Conservation (phyloP, 176 grass and related monocot species). For the Hsuehochloa calcarea region DNA sequence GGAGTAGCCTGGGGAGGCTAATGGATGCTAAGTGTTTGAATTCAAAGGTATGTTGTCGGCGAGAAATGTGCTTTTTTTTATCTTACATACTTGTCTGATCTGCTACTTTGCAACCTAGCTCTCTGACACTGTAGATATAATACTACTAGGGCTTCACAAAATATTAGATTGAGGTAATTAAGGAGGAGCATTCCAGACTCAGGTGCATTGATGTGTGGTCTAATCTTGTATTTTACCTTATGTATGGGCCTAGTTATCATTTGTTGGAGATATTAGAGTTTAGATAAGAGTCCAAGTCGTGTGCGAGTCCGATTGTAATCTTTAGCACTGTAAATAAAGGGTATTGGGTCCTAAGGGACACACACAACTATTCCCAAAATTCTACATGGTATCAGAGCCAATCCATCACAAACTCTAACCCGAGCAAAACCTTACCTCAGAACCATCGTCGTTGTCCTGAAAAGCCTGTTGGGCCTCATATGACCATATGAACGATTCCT, state of each 20-base stretch:
- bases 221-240: constrained; percentile 21
- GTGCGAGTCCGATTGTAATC: too few relatives aligned
- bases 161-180: constrained; percentile 2
- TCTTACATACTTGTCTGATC: constrained; percentile 28
- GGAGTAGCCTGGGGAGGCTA: background rate
- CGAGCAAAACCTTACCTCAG: too few relatives aligned
- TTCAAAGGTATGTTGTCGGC: constrained; percentile 29
- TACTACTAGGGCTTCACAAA: constrained; percentile 27
- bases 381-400: too few relatives aligned
- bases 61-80: constrained; percentile 14
- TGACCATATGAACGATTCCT: too few relatives aligned
- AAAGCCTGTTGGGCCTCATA: too few relatives aligned
- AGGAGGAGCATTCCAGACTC: constrained; percentile 31
- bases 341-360: too few relatives aligned
- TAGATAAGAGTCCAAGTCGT: too few relatives aligned
- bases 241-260: background rate
- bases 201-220: constrained; percentile 1
- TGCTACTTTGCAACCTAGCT: constrained; percentile 13
- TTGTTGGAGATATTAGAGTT: too few relatives aligned
- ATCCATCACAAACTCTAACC: too few relatives aligned
- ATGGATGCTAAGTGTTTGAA: constrained; percentile 6
- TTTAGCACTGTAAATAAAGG: too few relatives aligned
- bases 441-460: too few relatives aligned
- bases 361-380: too few relatives aligned
- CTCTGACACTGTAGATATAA: constrained; percentile 32